phyloP scores from a whole-genome alignment of 352 stramenopile genomes.

The Globisporangium abappressorium region DNA sequence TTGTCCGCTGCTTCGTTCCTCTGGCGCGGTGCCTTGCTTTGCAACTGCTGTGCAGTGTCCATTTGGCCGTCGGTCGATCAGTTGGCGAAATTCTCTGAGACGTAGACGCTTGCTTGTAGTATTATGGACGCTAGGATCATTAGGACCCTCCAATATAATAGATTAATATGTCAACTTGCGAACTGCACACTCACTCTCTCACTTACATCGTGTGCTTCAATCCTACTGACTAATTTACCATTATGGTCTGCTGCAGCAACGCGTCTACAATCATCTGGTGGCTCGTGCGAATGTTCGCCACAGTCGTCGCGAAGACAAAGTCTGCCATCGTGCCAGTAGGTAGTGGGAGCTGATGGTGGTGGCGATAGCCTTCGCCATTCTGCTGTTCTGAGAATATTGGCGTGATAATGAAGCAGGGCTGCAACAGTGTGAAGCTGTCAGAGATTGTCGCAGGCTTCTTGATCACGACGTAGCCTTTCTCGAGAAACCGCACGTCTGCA shows the following conservation, averaged over 20 bases:
- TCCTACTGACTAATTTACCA: neutral
- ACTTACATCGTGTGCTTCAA: too few relatives aligned
- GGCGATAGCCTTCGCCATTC: conserved; percentile 6
- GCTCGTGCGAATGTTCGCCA: conserved; percentile 20
- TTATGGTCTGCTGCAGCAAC: conserved; percentile 15
- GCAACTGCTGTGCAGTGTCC: too few relatives aligned
- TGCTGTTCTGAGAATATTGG: conserved; percentile 23
- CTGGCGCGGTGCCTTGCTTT: too few relatives aligned
- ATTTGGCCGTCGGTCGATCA: too few relatives aligned
- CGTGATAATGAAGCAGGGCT: conserved; percentile 59
- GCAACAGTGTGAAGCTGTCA: conserved; percentile 35
- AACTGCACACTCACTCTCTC: too few relatives aligned
- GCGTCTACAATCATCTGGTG: conserved; percentile 25
- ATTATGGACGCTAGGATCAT: too few relatives aligned
- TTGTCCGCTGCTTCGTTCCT: too few relatives aligned
- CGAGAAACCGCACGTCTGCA: conserved; percentile 38
- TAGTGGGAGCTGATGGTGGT: neutral
- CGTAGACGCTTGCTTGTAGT: too few relatives aligned
- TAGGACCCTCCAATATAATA: too few relatives aligned
- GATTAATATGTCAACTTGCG: too few relatives aligned
- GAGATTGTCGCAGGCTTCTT: conserved; percentile 34
- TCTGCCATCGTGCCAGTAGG: conserved; percentile 21
- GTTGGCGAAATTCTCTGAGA: too few relatives aligned
- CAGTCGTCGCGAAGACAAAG: conserved; percentile 22
- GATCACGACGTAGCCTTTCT: conserved; percentile 57